Conservation (phyloP, 257 asterid genomes). For the Scutellaria baicalensis region DNA sequence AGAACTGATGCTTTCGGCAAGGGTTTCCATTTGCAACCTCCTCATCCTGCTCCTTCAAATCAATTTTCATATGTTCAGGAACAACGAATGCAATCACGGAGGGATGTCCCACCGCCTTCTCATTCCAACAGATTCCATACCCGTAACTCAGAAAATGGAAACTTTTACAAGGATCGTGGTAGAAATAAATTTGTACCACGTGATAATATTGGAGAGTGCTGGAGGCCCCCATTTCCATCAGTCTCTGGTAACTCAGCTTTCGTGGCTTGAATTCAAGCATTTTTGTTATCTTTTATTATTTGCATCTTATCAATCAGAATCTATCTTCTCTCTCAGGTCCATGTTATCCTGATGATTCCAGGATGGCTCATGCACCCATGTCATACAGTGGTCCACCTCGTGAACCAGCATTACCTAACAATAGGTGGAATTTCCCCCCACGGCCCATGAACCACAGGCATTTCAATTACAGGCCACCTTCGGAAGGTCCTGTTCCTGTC, state of each 20-base stretch:
- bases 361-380: slow-evolving; percentile 42
- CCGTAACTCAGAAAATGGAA: slow-evolving; percentile 48
- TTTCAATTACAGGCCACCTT: slow-evolving; percentile 52
- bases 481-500: slow-evolving; percentile 65
- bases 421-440: slow-evolving; percentile 60
- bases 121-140: slow-evolving; percentile 51
- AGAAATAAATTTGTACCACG: slow-evolving; percentile 38
- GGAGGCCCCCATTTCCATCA: slow-evolving; percentile 61
- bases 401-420: slow-evolving; percentile 48
- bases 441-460: slow-evolving; percentile 55
- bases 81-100: slow-evolving; percentile 43
- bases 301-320: not conserved
- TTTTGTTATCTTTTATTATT: not conserved
- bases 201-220: slow-evolving; percentile 52
- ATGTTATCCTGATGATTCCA: slow-evolving; percentile 52
- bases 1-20: slow-evolving; percentile 43
- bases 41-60: slow-evolving; percentile 86
- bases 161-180: slow-evolving; percentile 50
- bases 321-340: slow-evolving; percentile 42
- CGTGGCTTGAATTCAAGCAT: not conserved
- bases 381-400: slow-evolving; percentile 50
- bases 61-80: slow-evolving; percentile 82
- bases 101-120: slow-evolving; percentile 47
- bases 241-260: slow-evolving; percentile 37
- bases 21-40: slow-evolving; percentile 74